Evolutionary conservation across 345 rosid genomes (phyloP).

Genomic region (Citrus unshiu): DNA sequence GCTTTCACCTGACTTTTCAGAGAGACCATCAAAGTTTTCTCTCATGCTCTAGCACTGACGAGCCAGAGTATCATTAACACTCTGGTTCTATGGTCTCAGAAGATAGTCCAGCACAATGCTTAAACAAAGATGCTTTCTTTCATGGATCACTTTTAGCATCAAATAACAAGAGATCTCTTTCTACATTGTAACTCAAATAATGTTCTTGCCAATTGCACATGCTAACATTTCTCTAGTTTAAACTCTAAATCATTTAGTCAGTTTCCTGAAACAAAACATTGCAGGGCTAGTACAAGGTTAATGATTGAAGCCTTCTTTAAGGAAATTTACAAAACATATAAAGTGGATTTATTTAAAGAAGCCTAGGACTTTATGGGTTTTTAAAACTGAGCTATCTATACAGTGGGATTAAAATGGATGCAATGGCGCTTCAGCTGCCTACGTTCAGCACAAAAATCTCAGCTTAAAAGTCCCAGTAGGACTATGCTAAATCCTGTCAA

Average conservation of each 20-base stretch:
- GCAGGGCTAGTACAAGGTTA: neutral
- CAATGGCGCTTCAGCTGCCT: neutral
- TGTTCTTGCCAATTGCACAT: neutral
- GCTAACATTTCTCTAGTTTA: neutral
- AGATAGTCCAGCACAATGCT: neutral
- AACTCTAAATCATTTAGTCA: neutral
- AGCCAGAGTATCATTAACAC: neutral
- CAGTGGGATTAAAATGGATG: neutral
- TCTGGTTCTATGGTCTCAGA: neutral
- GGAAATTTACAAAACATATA: neutral
- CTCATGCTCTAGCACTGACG: neutral
- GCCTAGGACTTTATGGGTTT: neutral
- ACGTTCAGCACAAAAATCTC: neutral
- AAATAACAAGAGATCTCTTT: neutral
- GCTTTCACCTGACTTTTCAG: neutral
- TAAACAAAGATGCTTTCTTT: neutral
- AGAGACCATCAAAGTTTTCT: neutral
- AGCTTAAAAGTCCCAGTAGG: neutral
- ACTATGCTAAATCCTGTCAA: neutral
- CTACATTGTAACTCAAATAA: neutral
- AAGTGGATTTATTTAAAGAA: neutral
- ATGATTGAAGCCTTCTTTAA: neutral
- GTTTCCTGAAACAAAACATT: neutral
- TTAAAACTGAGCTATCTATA: neutral
- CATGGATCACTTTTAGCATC: neutral